Evolutionary conservation across 768 basidiomycete genomes (phyloP), one percentile per base, ranked within the genome.

Genomic region (Multifurca ochricompacta): DNA sequence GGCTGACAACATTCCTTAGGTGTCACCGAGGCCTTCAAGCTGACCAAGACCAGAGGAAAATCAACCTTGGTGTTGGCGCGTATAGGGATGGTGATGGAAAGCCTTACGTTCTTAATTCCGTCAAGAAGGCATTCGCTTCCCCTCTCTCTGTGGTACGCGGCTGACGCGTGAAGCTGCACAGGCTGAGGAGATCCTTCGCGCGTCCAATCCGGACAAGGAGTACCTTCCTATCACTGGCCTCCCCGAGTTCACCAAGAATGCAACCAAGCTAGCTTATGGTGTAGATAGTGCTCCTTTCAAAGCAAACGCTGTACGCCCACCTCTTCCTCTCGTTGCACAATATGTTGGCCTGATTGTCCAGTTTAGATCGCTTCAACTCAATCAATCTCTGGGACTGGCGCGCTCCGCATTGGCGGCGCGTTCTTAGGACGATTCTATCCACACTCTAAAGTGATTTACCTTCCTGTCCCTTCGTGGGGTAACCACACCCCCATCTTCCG

Each of bases 361-460:
- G 19, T 42, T 50, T 62, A 94, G 88, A 77, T 94, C 65, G 81
- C 90, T 23, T 77, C 87, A 49, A 87, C 91, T 10, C 96, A 99
- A 70, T 85, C 93, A 51, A 94, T 98, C 69, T 98, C 95, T 27
- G 96, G 96, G 13, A 99, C 96, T 11, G 96, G 96, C 63, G 96
- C 96, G 41, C 87, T 97, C 60, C 82, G 96, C 63, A 90, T 98
- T 68, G 96, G 93, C 46, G 92, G 84, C 59, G 85, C 86, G 28
- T 98, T 99, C 78, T 72, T 98, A 31, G 85, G 82, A 21, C 84
- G 87, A 36, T 89, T 91, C 69, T 94, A 92, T 66, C 88, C 88
- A 37, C 79, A 91, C 67, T 73, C 87, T 53, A 90, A 90, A 71
- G 78, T 78, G 39, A 89, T 97, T 64, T 97, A 96, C 73, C 77